Evolutionary conservation across 345 rosid genomes (phyloP).

Genomic region (Gossypium ekmanianum): DNA sequence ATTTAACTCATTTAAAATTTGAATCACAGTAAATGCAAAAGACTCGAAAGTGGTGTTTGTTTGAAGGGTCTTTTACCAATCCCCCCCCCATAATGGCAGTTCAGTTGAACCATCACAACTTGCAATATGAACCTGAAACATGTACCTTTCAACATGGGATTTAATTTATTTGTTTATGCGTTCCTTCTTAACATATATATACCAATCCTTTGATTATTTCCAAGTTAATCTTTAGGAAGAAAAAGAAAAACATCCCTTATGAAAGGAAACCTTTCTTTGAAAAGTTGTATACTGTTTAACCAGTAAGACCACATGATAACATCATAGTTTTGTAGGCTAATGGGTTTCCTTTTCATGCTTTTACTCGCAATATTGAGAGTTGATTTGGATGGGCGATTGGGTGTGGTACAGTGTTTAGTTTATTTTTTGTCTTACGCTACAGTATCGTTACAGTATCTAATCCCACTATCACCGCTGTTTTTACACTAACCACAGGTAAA

Average conservation of each 20-base stretch:
- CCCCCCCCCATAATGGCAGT: neutral
- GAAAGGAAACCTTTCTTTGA: neutral
- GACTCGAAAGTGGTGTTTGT: neutral
- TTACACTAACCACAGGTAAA: too few species aligned
- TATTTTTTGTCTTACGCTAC: accelerated
- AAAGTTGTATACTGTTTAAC: neutral
- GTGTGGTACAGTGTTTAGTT: accelerated
- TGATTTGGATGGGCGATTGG: accelerated
- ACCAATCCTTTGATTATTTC: too few species aligned
- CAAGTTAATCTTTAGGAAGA: too few species aligned
- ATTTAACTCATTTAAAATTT: neutral
- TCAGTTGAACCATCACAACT: neutral
- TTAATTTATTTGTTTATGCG: neutral
- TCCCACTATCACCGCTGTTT: too few species aligned
- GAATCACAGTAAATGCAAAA: neutral
- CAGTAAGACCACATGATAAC: neutral
- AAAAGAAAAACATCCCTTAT: neutral
- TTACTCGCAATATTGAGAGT: neutral
- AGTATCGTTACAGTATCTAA: too few species aligned
- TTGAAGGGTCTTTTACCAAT: constrained; percentile 25
- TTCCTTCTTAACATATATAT: too few species aligned
- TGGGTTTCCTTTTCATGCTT: neutral
- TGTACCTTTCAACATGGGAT: neutral
- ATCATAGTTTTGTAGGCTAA: neutral
- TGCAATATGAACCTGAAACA: neutral